Evolutionary conservation across 2,329 filamentous ascomycete genomes (phyloP).

Genomic region (Aspergillus unguis): DNA sequence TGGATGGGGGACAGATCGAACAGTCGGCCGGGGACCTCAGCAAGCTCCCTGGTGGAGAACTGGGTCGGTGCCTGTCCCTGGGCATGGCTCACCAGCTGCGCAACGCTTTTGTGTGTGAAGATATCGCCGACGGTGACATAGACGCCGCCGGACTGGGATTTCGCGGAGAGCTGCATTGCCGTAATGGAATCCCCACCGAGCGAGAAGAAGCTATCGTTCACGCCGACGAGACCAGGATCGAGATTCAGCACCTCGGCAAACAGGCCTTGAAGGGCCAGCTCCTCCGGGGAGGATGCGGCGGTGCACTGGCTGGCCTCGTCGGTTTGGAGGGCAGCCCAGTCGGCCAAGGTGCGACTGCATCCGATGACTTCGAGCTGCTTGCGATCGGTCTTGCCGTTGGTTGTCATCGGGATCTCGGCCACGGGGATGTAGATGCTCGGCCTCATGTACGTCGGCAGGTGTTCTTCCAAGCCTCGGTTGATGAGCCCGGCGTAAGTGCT

Average conservation of each 20-base stretch:
- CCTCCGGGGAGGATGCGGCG: background rate
- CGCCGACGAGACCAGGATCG: background rate
- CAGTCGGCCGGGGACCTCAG: too few species aligned
- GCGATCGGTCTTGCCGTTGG: background rate
- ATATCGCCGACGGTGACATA: background rate
- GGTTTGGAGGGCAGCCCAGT: slow-evolving; percentile 26
- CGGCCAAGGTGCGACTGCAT: background rate
- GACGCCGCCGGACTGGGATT: background rate
- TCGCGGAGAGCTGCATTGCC: background rate
- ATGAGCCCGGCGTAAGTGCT: too few species aligned
- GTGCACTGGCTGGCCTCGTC: slow-evolving; percentile 28
- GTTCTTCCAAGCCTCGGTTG: background rate
- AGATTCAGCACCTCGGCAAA: background rate
- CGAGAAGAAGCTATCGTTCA: background rate
- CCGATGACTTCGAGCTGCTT: background rate
- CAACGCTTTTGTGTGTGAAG: too few species aligned
- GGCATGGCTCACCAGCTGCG: too few species aligned
- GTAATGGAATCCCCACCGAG: background rate
- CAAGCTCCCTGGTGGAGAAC: too few species aligned
- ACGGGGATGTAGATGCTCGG: background rate
- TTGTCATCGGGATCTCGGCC: background rate
- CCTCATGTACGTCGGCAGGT: background rate
- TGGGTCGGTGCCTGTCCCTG: too few species aligned
- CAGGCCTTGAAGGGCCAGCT: background rate
- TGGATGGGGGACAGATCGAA: too few species aligned